These are phyloP conservation scores for Ceratobasidium theobromae DNA, from an alignment of 1,284 basidiomycete genomes.

Conservation along the genomic window DNA sequence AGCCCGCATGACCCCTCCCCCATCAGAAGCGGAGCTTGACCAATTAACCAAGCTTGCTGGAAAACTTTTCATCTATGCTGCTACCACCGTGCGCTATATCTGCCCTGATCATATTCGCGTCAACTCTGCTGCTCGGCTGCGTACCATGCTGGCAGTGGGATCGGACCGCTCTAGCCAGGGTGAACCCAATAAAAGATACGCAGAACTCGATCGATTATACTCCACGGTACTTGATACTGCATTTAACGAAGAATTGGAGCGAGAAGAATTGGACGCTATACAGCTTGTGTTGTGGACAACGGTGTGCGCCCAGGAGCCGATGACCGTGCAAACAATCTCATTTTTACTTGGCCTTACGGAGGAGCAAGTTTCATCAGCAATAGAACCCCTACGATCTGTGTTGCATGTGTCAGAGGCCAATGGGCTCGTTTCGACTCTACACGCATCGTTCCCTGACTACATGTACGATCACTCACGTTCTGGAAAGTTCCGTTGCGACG, in stretches of 20 bases:
- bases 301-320: not conserved
- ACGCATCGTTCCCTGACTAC: too few relatives aligned
- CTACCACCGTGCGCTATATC: not conserved
- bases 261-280: not conserved
- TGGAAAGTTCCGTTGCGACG: too few relatives aligned
- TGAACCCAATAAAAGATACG: not conserved
- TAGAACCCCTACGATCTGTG: not conserved
- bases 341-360: not conserved
- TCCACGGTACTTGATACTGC: not conserved
- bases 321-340: not conserved
- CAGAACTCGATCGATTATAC: slow-evolving; percentile 16
- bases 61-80: not conserved
- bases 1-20: not conserved
- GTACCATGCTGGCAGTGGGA: not conserved
- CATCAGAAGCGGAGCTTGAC: not conserved
- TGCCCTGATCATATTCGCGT: not conserved
- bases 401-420: not conserved
- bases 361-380: not conserved
- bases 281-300: not conserved
- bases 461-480: too few relatives aligned
- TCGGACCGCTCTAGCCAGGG: not conserved
- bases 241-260: not conserved
- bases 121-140: not conserved
- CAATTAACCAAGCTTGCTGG: not conserved
- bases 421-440: not conserved